Base-by-base conservation (phyloP, 2,329 filamentous ascomycete species). In the Fusarium pseudonygamai region DNA sequence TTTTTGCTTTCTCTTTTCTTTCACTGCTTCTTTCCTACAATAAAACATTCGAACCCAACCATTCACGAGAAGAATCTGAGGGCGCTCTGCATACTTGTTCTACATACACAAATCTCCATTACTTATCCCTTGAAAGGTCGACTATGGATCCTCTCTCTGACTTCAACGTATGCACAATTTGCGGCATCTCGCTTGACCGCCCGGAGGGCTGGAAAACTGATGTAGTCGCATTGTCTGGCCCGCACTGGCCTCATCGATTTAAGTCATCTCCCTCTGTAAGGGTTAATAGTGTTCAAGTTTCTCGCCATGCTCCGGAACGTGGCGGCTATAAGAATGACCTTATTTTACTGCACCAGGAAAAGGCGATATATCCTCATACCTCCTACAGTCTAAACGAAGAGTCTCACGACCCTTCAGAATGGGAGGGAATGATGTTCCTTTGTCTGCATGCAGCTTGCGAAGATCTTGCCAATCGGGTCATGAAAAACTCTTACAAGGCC, bases 381-480 rank as follows among this genome's bases (percentile, higher is more conserved):
- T 6, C 18, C 0, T 66, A 47, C 34, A 18, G 36, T 16, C 5
- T 34, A 15, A 18, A 59, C 1, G 1, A 18, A 3, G 7, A 32
- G 14, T n/a, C 49, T 13, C 10, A 34, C 1, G 6, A 53, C 3
- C 22, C 24, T 5, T 42, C 20, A 15, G 16, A 10, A 7, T 26
- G 39, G 16, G 42, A 10, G 11, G n/a, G 13, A 22, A 39, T 11
- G 3, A 53, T 66, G 61, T 60, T 34, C 22, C 11, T 65, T 4
- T 46, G 57, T 2, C 36, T 69, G 7, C 64, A 70, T 18, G 15
- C 26, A 36, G 28, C 59, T 13, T 69, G 67, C 30, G 37, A 64
- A 22, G 22, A 50, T 3, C 22, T 70, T 0, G 45, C 53, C 3
- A 32, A 59, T 22, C 67, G 64, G n/a, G 53, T 45, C 2, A 50